These are phyloP conservation scores for Myriosclerotinia duriaeana DNA, from an alignment of 2,329 filamentous ascomycete species.

Conservation along the genomic window DNA sequence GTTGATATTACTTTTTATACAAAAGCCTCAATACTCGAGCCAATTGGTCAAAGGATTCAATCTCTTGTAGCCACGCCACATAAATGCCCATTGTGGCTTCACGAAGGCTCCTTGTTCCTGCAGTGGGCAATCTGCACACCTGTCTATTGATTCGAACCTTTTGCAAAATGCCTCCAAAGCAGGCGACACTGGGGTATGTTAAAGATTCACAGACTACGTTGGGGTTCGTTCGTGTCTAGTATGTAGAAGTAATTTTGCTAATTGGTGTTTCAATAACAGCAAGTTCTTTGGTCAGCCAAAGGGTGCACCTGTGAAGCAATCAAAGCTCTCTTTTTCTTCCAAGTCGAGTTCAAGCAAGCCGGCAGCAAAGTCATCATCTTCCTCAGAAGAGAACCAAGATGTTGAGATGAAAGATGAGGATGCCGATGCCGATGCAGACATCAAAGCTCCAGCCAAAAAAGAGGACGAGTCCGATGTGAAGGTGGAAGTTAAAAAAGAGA, in stretches of 20 bases:
- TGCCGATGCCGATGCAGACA: slow-evolving; percentile 28
- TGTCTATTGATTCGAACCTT: slow-evolving; percentile 27
- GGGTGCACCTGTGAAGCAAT: slow-evolving; percentile 68
- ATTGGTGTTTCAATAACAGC: slow-evolving; percentile 48
- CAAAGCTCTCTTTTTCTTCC: slow-evolving; percentile 73
- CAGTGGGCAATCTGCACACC: slow-evolving; percentile 29
- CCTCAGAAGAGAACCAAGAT: slow-evolving; percentile 33
- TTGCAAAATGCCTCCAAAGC: slow-evolving; percentile 45
- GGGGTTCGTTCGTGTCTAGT: slow-evolving; percentile 54
- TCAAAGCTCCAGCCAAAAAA: slow-evolving; percentile 25
- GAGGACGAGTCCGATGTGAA: slow-evolving; percentile 23
- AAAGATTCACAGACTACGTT: slow-evolving; percentile 70
- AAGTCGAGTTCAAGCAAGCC: slow-evolving; percentile 45
- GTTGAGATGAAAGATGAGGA: slow-evolving; percentile 37
- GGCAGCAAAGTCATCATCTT: slow-evolving; percentile 34
- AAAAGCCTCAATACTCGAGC: not conserved
- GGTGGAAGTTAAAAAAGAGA: slow-evolving; percentile 9
- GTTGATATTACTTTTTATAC: not conserved
- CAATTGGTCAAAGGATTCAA: not conserved
- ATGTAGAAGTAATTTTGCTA: slow-evolving; percentile 24
- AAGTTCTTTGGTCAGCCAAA: slow-evolving; percentile 78
- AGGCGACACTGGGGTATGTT: slow-evolving; percentile 87
- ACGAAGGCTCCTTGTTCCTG: slow-evolving; percentile 26
- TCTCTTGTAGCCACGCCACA: slow-evolving; percentile 9
- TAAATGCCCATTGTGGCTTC: slow-evolving; percentile 37